Base-by-base conservation (phyloP, 345 rosid species). In the Gossypium bickii region DNA sequence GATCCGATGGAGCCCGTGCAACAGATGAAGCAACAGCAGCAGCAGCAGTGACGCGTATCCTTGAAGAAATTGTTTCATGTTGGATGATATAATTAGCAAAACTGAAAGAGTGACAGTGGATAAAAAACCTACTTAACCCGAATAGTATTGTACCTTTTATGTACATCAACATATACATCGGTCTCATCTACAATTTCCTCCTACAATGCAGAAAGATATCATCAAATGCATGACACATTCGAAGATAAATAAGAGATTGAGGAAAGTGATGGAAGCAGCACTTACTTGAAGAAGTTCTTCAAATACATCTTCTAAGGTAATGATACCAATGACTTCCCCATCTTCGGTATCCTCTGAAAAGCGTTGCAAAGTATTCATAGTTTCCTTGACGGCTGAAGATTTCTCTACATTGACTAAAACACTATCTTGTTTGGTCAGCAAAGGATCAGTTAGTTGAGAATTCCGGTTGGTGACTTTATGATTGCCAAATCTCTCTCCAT, bases 271-370 rank as follows among this genome's bases (percentile, higher is more conserved):
- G 44, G 71, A 72, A 69, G 49, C 67, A 38, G 51, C 57, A 55
- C 77, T 70, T 84, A 92, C 97, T 82, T 92, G 94, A 77, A 92
- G 79, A 68, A 92, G 91, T 83, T 92, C 97, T 87, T 92, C 97
- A 57, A 89, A 89, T 58, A 92, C 94, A 84, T 92, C 97, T 79
- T 88, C 94, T 45, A 92, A 83, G 18, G 93, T 89, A 77, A 92
- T 89, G 77, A 92, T 91, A 68, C 97, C 97, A 77, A 87, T 82
- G 77, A 87, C 91, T 82, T 89, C 97, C 11, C 87, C 94, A 65
- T 92, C 94, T 78, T 89, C 97, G 61, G 79, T 76, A 79, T 89
- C 93, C 71, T 88, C 94, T 27, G 82, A 72, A 62, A 75, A 60
- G 22, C 20, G 77, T 41, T 74, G 77, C 24, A 79, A 82, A 78